Evolutionary conservation across 805 yeast species (phyloP), one percentile per base, ranked within the genome.

Genomic region (Candida maltosa): DNA sequence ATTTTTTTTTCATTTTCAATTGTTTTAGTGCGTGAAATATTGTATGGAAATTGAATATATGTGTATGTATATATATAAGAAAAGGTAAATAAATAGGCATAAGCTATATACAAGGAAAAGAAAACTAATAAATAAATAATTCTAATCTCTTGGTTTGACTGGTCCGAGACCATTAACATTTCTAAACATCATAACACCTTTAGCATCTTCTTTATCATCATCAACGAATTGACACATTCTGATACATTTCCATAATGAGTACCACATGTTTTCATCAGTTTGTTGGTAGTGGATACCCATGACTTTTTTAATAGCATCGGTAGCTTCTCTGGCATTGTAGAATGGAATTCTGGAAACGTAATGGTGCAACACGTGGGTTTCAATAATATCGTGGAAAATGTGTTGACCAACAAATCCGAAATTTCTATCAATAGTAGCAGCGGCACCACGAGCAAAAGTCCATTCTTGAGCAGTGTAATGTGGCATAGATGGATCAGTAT

Each of bases 151-250:
- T 24, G 51, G 51, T 38, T 42, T 46, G 15, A 46, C 51, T 25
- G 49, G 49, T 17, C 89, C 89, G 31, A 74, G 52, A n/a, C 64
- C 62, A 49, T 78, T 78, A 42, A 65, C 60, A 52, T 78, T 78
- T 74, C 85, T 77, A 54, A 63, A 78, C 85, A 78, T 78, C 59
- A 65, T 58, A 44, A 83, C 78, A 41, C 87, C 87, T 31, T 46
- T 48, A 16, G 52, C 51, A 32, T 46, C 56, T 30, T 70, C 65
- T 31, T 74, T 73, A 48, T 83, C 86, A 40, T 60, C 69, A 42
- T 79, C 87, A 37, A 83, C 85, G 46, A 73, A 83, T 60, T 80
- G 86, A 60, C 89, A 83, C 40, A 70, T 44, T 60, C 89, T 75
- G 34, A 72, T 62, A 44, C 69, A 62, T 42, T 73, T 70, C 83